Percentiles rank a stretch among this genome's conserved stretches.
These are phyloP conservation scores for Penicillium fimorum DNA, from an alignment of 495 filamentous ascomycete genomes.

Conservation along the genomic window DNA sequence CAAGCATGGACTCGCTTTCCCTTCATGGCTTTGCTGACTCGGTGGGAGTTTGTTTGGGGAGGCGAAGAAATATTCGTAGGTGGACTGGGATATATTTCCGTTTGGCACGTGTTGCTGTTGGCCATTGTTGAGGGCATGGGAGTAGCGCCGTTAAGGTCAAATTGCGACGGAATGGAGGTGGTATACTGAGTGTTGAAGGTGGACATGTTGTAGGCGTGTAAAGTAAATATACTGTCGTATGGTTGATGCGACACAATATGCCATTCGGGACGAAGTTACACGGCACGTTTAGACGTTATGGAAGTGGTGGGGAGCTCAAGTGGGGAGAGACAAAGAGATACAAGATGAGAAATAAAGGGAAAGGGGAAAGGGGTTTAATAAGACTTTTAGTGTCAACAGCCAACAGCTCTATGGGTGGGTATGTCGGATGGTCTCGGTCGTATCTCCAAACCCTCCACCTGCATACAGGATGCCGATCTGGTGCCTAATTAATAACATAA, in stretches of 20 bases:
- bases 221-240: not conserved
- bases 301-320: not conserved
- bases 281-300: not conserved
- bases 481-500: constrained; percentile 4
- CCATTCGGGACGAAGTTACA: not conserved
- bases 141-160: not conserved
- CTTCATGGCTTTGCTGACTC: constrained; percentile 75
- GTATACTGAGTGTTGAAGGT: not conserved
- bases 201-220: constrained; percentile 1
- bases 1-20: constrained; percentile 72
- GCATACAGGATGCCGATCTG: not conserved
- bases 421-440: not conserved
- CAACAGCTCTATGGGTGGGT: not conserved
- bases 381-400: not conserved
- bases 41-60: constrained; percentile 38
- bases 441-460: not conserved
- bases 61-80: not conserved
- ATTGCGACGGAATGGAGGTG: not conserved
- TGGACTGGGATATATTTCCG: not conserved
- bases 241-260: not conserved
- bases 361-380: constrained; percentile 1
- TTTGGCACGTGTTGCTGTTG: not conserved
- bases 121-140: not conserved
- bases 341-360: not conserved
- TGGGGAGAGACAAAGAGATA: not conserved